Percentiles rank a stretch among this genome's conserved stretches.
Conservation (phyloP, 352 stramenopile genomes). For the Phytophthora pseudosyringae region DNA sequence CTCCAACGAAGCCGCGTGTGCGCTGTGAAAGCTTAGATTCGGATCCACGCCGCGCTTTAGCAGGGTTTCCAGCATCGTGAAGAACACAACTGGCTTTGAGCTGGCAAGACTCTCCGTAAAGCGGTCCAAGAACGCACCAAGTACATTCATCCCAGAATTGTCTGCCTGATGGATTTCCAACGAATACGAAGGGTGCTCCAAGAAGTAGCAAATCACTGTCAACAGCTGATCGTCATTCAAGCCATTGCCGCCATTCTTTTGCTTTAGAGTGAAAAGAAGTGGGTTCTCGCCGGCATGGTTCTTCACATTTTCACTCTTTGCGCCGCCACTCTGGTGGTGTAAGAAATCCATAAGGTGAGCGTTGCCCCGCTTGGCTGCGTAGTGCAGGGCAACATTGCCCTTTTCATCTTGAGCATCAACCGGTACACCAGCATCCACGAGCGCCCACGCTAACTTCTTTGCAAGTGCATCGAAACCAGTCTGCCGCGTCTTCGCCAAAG, state of each 20-base stretch:
- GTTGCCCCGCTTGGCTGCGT: slow-evolving; percentile 58
- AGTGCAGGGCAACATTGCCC: slow-evolving; percentile 66
- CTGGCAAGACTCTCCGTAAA: slow-evolving; percentile 44
- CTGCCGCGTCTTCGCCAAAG: slow-evolving; percentile 60
- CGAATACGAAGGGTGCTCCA: slow-evolving; percentile 41
- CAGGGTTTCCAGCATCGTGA: slow-evolving; percentile 54
- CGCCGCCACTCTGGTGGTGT: slow-evolving; percentile 52
- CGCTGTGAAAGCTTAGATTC: slow-evolving; percentile 53
- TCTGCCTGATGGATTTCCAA: slow-evolving; percentile 50
- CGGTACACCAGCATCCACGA: slow-evolving; percentile 60
- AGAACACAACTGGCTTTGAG: slow-evolving; percentile 29
- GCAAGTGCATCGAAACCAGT: slow-evolving; percentile 59
- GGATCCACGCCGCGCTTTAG: slow-evolving; percentile 63
- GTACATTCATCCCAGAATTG: slow-evolving; percentile 48
- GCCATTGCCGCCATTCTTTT: slow-evolving; percentile 32
- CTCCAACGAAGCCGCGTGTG: slow-evolving; percentile 14
- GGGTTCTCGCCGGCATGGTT: slow-evolving; percentile 60
- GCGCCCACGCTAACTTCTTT: slow-evolving; percentile 66
- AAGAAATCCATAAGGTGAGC: slow-evolving; percentile 76
- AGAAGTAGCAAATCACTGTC: slow-evolving; percentile 56
- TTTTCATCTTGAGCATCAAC: slow-evolving; percentile 34
- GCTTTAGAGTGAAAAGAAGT: slow-evolving; percentile 64
- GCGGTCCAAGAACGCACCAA: slow-evolving; percentile 62
- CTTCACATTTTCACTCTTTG: slow-evolving; percentile 43
- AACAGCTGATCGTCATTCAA: slow-evolving; percentile 34